A percentile compares a stretch with the other conserved stretches of the same genome.
These are phyloP conservation scores for Aspergillus ustus DNA, from an alignment of 2,329 filamentous ascomycete species.

Conservation along the genomic window DNA sequence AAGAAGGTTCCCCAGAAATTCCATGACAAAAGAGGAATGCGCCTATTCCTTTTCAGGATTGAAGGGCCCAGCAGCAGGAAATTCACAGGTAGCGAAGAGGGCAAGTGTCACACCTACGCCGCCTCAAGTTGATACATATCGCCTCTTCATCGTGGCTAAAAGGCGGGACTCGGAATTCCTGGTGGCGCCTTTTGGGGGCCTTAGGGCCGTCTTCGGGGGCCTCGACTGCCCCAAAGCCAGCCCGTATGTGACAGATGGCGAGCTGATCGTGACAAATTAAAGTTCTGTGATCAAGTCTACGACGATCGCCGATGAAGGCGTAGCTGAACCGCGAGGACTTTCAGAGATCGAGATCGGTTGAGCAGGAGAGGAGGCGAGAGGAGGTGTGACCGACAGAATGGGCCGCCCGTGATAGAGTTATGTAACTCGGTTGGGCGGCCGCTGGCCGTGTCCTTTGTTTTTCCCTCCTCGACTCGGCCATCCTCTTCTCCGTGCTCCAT, in stretches of 20 bases:
- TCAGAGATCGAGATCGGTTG: neutral
- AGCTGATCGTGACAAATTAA: constrained; percentile 14
- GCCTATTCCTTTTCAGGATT: neutral
- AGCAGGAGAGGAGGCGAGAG: neutral
- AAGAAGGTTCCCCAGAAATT: neutral
- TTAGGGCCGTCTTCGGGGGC: neutral
- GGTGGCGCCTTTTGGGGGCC: neutral
- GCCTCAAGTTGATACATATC: neutral
- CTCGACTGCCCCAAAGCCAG: neutral
- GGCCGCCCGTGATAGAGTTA: neutral
- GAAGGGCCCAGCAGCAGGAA: neutral
- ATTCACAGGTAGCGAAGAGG: neutral
- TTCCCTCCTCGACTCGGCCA: neutral
- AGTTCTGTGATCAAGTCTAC: constrained; percentile 6
- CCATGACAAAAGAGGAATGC: neutral
- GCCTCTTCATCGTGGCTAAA: neutral
- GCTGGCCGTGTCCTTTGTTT: neutral
- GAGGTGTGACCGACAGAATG: neutral
- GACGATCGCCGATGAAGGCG: constrained; percentile 15
- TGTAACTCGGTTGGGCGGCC: neutral
- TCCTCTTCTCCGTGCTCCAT: neutral
- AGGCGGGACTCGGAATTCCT: neutral
- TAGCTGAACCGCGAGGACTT: constrained; percentile 9
- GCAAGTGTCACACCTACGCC: neutral
- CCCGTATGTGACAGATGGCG: constrained; percentile 4